Conservation (phyloP, 306 rosid species). For the Argentina anserina region DNA sequence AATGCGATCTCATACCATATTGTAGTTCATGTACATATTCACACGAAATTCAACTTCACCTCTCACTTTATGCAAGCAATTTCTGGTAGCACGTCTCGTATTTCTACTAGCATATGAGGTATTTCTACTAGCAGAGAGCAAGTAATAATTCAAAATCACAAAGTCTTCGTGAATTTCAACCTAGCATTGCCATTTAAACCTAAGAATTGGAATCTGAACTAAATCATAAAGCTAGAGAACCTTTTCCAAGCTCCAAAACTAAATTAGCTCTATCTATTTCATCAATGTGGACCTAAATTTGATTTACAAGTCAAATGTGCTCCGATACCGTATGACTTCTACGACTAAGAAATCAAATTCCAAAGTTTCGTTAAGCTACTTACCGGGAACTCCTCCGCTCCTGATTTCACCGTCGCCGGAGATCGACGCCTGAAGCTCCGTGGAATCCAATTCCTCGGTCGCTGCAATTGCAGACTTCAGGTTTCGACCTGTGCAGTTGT, state of each 20-base stretch:
- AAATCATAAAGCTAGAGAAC: background rate
- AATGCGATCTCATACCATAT: background rate
- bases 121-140: background rate
- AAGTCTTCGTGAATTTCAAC: background rate
- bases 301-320: background rate
- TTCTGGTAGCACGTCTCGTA: background rate
- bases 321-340: background rate
- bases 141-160: background rate
- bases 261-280: background rate
- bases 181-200: background rate
- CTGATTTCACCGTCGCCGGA: constrained; percentile 3
- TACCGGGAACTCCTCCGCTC: constrained; percentile 5
- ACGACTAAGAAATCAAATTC: background rate
- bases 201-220: background rate
- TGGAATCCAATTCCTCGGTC: background rate
- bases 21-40: background rate
- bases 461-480: background rate
- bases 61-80: background rate
- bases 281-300: background rate
- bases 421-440: constrained; percentile 9
- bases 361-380: background rate
- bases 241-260: background rate
- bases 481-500: constrained; percentile 11
- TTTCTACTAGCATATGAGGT: background rate
- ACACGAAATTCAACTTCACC: background rate